phyloP scores from a whole-genome alignment of 1,284 basidiomycete genomes.

The Leccinum olivaceoglutinosum region DNA sequence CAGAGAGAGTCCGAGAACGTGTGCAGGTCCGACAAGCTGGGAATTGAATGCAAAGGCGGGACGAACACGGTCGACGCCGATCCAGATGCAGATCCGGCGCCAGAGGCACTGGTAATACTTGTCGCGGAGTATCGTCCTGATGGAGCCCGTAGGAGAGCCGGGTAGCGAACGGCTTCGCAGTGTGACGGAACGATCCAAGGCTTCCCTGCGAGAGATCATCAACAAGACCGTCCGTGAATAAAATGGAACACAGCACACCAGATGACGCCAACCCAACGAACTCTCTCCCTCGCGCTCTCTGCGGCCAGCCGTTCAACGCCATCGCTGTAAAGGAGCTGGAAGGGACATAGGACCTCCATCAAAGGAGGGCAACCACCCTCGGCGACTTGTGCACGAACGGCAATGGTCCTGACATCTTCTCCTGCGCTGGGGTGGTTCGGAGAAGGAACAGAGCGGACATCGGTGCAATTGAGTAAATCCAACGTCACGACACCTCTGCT shows the following conservation, averaged over 20 bases:
- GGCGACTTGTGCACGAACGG: conserved; percentile 57
- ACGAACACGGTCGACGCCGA: conserved; percentile 69
- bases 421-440: conserved; percentile 71
- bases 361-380: conserved; percentile 42
- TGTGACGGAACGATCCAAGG: conserved; percentile 45
- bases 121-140: conserved; percentile 60
- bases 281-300: conserved; percentile 77
- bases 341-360: conserved; percentile 75
- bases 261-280: conserved; percentile 83
- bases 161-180: conserved; percentile 48
- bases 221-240: background rate
- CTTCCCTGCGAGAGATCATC: conserved; percentile 50
- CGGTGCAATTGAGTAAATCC: conserved; percentile 78
- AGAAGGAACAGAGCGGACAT: conserved; percentile 74
- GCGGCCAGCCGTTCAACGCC: conserved; percentile 81
- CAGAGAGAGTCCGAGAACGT: conserved; percentile 37
- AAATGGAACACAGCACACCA: conserved; percentile 50
- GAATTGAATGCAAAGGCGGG: conserved; percentile 59
- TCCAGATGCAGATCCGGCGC: conserved; percentile 39
- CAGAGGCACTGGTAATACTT: conserved; percentile 30
- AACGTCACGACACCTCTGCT: conserved; percentile 77
- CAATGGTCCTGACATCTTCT: conserved; percentile 81
- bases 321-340: conserved; percentile 83
- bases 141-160: conserved; percentile 66
- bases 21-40: conserved; percentile 57